These are phyloP conservation scores for Claviceps pusilla DNA, from an alignment of 2,329 filamentous ascomycete genomes.

Conservation along the genomic window DNA sequence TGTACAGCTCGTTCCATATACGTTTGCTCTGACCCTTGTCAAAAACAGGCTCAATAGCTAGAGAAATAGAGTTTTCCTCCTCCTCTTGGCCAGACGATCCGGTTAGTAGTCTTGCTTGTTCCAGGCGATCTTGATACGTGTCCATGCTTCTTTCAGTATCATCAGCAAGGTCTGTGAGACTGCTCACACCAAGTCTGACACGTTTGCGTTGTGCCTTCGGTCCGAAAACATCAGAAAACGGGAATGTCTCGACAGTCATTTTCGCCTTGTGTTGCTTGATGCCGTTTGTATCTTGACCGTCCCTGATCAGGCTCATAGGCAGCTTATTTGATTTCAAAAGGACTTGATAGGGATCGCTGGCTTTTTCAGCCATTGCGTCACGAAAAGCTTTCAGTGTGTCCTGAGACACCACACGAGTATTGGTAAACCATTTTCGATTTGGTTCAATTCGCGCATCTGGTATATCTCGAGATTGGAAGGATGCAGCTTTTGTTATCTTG, in stretches of 20 bases:
- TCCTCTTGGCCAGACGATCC: conserved; percentile 46
- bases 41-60: conserved; percentile 75
- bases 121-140: conserved; percentile 62
- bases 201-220: conserved; percentile 87
- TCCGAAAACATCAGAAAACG: conserved; percentile 80
- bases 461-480: conserved; percentile 67
- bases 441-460: conserved; percentile 83
- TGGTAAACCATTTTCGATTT: conserved; percentile 95
- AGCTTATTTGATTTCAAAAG: conserved; percentile 96
- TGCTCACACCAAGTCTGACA: conserved; percentile 74
- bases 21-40: conserved; percentile 88
- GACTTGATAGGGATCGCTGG: conserved; percentile 80
- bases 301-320: conserved; percentile 83
- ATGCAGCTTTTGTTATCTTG: conserved; percentile 69
- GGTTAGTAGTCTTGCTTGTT: conserved; percentile 63
- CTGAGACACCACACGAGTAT: conserved; percentile 78
- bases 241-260: conserved; percentile 76
- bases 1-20: conserved; percentile 94
- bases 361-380: conserved; percentile 80
- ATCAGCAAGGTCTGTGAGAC: conserved; percentile 66
- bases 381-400: conserved; percentile 77
- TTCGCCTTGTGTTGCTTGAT: conserved; percentile 87
- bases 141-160: conserved; percentile 70
- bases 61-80: conserved; percentile 35
- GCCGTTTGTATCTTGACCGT: conserved; percentile 62